Conservation (phyloP, 1,284 basidiomycete genomes). For the Microstroma glucosiphilum region DNA sequence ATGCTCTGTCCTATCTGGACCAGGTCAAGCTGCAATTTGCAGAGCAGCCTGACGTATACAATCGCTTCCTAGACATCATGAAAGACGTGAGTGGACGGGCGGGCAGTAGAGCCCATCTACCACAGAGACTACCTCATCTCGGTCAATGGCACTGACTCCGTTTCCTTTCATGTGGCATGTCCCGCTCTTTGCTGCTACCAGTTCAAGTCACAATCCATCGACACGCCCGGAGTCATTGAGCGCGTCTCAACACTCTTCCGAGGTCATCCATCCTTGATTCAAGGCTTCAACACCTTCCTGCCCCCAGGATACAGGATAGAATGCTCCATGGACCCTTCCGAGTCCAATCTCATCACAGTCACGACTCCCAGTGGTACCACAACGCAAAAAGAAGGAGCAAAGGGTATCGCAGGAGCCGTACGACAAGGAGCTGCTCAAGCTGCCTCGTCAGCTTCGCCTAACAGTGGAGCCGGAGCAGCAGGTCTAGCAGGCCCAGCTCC, state of each 20-base stretch:
- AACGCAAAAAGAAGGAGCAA: constrained; percentile 57
- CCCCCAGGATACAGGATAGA: constrained; percentile 96
- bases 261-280: constrained; percentile 85
- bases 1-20: constrained; percentile 94
- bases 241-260: constrained; percentile 92
- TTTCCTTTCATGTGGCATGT: constrained; percentile 6
- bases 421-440: constrained; percentile 9
- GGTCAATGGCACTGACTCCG: constrained; percentile 1
- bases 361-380: constrained; percentile 80
- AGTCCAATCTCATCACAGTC: constrained; percentile 81
- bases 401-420: constrained; percentile 43
- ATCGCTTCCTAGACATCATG: constrained; percentile 97
- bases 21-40: constrained; percentile 84
- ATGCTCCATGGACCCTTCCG: constrained; percentile 59
- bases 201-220: constrained; percentile 60
- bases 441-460: constrained; percentile 38
- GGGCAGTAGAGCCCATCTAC: constrained; percentile 6
- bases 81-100: constrained; percentile 62
- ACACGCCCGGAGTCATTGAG: constrained; percentile 96
- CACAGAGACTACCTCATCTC: constrained; percentile 12
- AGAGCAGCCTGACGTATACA: constrained; percentile 90
- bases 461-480: not conserved
- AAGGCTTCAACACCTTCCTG: constrained; percentile 98
- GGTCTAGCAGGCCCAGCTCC: constrained; percentile 6
- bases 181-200: constrained; percentile 13